Evolutionary conservation across 148 eudicot species (phyloP).

Genomic region (Camellia sinensis): DNA sequence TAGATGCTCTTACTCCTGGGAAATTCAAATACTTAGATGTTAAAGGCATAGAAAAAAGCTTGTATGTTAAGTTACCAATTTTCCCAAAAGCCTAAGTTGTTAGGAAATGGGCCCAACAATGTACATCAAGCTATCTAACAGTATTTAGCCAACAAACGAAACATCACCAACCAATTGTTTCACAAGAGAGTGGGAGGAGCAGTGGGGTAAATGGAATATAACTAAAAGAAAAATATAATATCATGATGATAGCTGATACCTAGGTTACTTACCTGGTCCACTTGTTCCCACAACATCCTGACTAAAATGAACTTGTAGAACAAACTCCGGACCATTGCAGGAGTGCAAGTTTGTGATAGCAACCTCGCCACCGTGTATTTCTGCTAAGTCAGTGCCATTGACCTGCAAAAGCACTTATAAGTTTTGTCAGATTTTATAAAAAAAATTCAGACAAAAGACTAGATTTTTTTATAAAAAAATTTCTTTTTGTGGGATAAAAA

Average conservation of each 20-base stretch:
- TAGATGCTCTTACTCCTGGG: conserved; percentile 35
- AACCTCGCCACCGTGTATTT: conserved; percentile 63
- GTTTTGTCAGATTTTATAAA: not conserved
- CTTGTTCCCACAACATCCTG: conserved; percentile 21
- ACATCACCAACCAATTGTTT: not conserved
- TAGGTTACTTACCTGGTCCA: conserved; percentile 29
- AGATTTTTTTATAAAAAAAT: too few relatives aligned
- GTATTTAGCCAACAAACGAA: not conserved
- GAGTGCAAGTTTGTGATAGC: conserved; percentile 69
- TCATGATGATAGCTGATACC: not conserved
- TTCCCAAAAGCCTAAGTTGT: too few relatives aligned
- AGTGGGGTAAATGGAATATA: not conserved
- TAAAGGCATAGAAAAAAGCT: not conserved
- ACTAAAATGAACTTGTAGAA: conserved; percentile 35
- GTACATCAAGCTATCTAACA: too few relatives aligned
- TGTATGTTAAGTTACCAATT: too few relatives aligned
- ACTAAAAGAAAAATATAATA: not conserved
- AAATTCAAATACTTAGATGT: not conserved
- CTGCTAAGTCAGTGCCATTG: conserved; percentile 58
- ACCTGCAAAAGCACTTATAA: conserved; percentile 45
- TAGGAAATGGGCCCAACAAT: too few relatives aligned
- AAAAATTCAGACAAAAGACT: too few relatives aligned
- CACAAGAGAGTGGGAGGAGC: not conserved
- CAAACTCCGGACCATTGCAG: conserved; percentile 68
- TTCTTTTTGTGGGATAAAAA: not conserved